Base-by-base conservation (phyloP, 2,329 filamentous ascomycete genomes). In the Hymenoscyphus albidus region DNA sequence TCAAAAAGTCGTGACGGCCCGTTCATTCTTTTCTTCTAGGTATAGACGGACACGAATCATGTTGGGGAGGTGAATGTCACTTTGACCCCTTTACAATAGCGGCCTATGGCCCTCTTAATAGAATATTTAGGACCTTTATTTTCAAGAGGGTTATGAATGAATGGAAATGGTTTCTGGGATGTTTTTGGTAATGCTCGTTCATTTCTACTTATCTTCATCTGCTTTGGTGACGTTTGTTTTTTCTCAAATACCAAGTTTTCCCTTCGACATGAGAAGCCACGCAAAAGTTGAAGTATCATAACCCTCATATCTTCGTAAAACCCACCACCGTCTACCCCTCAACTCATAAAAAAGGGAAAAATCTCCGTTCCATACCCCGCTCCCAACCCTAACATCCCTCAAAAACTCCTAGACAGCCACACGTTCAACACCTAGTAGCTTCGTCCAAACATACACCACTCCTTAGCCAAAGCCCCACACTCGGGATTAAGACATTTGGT, bases 401-500 rank as follows among this genome's bases (percentile, higher is more conserved):
- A 13, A 42, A 61, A 42, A 61, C 31, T 35, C 44, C 59, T 31
- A 18, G 13, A 61, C 14, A 51, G 31, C 44, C 14, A 12, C 42
- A 14, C 14, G 12, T 13, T 22, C 12, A 51, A 51, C n/a, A 54
- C 32, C 66, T 73, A 76, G 62, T 76, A 76, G 73, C 61, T 89
- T 80, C 90, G 84, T 74, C 94, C 94, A 78, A 97, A 98, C 88
- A 97, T 90, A 78, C 91, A 91, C 90, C 92, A 98, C 74, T 89
- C 85, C 82, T 94, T 87, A 18, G 94, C 94, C 60, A 87, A 80
- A 69, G 82, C 82, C 67, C 82, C 81, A 80, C 94, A 98, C 74
- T 94, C 89, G 54, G 94, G 94, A 83, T 91, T 97, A 72, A 94
- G 83, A 77, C 95, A 99, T 79, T 95, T 93, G 65, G 92, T 97